These are phyloP conservation scores for Ophiostoma fasciatum DNA, from an alignment of 2,329 filamentous ascomycete species.

Conservation along the genomic window DNA sequence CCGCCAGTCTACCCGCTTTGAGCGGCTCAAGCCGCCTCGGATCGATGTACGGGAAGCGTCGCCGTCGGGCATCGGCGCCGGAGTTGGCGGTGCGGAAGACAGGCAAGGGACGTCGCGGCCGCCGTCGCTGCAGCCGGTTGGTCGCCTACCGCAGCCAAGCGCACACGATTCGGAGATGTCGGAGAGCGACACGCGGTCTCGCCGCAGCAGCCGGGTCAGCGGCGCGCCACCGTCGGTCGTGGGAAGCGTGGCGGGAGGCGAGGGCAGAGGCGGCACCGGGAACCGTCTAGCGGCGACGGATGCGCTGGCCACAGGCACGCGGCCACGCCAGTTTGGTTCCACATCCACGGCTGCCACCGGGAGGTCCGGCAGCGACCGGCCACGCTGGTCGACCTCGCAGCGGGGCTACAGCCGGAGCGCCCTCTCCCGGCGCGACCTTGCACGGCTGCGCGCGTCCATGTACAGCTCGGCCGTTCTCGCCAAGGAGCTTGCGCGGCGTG, in stretches of 20 bases:
- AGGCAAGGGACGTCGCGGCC: neutral
- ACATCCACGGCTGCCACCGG: neutral
- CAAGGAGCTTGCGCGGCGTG: constrained; percentile 57
- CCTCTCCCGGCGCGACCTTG: constrained; percentile 50
- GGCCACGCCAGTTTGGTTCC: constrained; percentile 1
- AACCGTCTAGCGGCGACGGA: neutral
- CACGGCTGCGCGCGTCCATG: constrained; percentile 61
- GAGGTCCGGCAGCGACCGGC: constrained; percentile 20
- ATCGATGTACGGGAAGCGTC: constrained; percentile 31
- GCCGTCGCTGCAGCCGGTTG: neutral
- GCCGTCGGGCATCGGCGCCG: constrained; percentile 18
- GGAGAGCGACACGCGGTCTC: constrained; percentile 5
- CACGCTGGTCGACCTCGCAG: constrained; percentile 15
- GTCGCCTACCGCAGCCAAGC: constrained; percentile 8
- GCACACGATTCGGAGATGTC: constrained; percentile 5
- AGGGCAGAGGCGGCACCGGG: too few species aligned
- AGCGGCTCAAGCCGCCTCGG: constrained; percentile 32
- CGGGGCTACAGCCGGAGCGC: too few species aligned
- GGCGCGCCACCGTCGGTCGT: neutral
- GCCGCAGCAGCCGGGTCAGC: constrained; percentile 5
- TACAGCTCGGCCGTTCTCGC: constrained; percentile 83
- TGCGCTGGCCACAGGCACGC: too few species aligned
- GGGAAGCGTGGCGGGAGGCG: too few species aligned
- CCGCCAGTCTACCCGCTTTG: constrained; percentile 29
- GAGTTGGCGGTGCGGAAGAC: neutral